phyloP scores from a whole-genome alignment of 2,329 filamentous ascomycete species.

The Pezizomycotina sp. region DNA sequence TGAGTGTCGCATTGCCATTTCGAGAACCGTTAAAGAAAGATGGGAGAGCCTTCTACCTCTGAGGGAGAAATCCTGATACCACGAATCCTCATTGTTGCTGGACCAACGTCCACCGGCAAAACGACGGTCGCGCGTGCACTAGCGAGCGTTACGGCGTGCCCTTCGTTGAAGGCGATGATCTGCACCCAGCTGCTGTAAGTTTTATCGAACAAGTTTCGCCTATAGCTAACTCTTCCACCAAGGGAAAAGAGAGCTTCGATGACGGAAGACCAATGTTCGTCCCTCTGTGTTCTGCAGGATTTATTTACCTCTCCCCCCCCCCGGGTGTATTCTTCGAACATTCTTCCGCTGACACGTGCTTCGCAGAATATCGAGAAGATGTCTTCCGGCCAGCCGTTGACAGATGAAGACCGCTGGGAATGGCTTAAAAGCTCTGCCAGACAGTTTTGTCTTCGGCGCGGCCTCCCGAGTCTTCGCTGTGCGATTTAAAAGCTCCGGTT shows the following conservation, averaged over 20 bases:
- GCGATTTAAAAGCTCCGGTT: conserved; percentile 43
- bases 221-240: background rate
- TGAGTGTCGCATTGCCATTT: too few relatives aligned
- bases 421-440: conserved; percentile 70
- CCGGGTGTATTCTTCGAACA: background rate
- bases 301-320: background rate
- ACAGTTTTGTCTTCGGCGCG: conserved; percentile 25
- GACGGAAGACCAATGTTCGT: background rate
- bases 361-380: conserved; percentile 73
- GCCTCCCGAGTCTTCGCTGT: conserved; percentile 34
- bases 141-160: conserved; percentile 10
- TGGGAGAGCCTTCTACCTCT: too few relatives aligned
- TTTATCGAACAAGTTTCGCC: background rate
- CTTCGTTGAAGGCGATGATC: conserved; percentile 19
- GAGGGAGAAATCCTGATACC: too few relatives aligned
- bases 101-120: conserved; percentile 14
- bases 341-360: background rate
- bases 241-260: too few relatives aligned
- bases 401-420: conserved; percentile 90
- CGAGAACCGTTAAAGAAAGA: too few relatives aligned
- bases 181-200: conserved; percentile 13
- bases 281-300: background rate
- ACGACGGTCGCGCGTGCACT: conserved; percentile 16
- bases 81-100: conserved; percentile 15
- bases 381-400: conserved; percentile 65